Conservation (phyloP, 176 grass and related monocot species). For the Triticum urartu region DNA sequence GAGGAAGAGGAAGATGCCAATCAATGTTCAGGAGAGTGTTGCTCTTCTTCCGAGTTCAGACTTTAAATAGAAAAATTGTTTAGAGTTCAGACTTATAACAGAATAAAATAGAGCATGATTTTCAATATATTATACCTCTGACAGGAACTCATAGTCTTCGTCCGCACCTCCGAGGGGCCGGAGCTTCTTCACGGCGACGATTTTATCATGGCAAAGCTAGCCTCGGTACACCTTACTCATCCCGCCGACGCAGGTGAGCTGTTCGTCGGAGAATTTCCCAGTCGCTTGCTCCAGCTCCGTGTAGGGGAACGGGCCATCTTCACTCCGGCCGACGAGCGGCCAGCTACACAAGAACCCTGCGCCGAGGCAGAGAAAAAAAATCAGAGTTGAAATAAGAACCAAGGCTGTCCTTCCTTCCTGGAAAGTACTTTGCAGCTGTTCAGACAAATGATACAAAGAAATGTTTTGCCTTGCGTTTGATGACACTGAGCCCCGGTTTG, state of each 20-base stretch:
- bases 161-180: constrained; percentile 61
- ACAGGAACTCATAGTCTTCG: constrained; percentile 74
- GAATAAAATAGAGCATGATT: background rate
- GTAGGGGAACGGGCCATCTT: constrained; percentile 64
- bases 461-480: constrained; percentile 43
- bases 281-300: constrained; percentile 78
- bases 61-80: background rate
- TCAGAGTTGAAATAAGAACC: background rate
- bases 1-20: too few species aligned
- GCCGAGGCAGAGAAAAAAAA: background rate
- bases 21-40: background rate
- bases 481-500: constrained; percentile 27
- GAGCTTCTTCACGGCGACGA: constrained; percentile 89
- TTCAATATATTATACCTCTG: constrained; percentile 46
- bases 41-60: background rate
- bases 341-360: constrained; percentile 57
- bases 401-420: background rate
- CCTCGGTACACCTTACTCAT: constrained; percentile 92
- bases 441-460: background rate
- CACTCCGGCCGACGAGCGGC: constrained; percentile 25
- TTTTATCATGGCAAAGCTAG: constrained; percentile 56
- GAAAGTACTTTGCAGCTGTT: background rate
- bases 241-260: constrained; percentile 69
- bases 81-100: too few species aligned
- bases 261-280: constrained; percentile 57